Evolutionary conservation across 2,329 filamentous ascomycete genomes (phyloP).

Genomic region (Pseudogymnoascus sp.): DNA sequence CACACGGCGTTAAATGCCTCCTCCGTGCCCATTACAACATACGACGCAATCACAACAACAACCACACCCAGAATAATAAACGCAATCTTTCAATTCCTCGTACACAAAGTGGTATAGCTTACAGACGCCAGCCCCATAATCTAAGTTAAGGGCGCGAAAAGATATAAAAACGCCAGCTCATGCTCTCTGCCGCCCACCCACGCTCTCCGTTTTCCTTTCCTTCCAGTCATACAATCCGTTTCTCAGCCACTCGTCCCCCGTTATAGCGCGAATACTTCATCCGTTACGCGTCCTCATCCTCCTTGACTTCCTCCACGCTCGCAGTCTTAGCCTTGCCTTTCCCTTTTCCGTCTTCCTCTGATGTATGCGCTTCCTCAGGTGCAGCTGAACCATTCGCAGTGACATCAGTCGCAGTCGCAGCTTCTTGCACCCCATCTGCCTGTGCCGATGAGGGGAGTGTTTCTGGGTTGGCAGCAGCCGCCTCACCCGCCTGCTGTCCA

Average conservation of each 20-base stretch:
- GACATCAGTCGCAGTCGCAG: neutral
- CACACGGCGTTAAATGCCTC: neutral
- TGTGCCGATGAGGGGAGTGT: neutral
- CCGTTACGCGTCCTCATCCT: neutral
- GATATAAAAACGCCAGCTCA: conserved; percentile 4
- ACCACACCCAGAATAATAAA: neutral
- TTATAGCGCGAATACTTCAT: neutral
- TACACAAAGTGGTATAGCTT: conserved; percentile 8
- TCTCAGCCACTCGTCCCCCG: neutral
- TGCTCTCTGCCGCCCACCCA: neutral
- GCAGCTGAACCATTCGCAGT: neutral
- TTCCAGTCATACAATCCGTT: conserved; percentile 2
- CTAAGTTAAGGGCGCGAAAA: conserved; percentile 1
- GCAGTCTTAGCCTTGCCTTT: neutral
- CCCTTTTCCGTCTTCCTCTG: neutral
- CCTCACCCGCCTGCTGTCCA: neutral
- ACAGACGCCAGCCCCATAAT: conserved; percentile 8
- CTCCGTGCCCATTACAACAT: neutral
- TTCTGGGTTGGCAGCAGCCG: neutral
- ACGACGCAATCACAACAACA: neutral
- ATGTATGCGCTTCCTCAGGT: neutral
- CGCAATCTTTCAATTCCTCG: conserved; percentile 7
- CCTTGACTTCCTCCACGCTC: neutral
- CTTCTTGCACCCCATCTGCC: neutral
- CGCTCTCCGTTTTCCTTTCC: neutral